phyloP scores from a whole-genome alignment of 805 yeast genomes.

The Martiniozyma abietophila region DNA sequence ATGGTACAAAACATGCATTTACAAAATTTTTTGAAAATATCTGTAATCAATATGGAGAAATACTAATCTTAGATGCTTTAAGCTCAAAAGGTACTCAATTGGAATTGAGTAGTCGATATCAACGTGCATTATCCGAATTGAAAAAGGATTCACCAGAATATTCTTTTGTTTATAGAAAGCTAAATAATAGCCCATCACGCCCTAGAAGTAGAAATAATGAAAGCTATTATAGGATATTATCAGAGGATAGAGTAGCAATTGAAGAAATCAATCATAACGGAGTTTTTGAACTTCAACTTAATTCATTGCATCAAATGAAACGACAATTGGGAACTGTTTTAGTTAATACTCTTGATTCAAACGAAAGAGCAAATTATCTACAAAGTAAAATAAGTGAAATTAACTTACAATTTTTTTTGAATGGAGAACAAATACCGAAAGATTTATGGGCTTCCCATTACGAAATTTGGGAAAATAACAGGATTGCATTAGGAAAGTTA shows the following conservation, averaged over 20 bases:
- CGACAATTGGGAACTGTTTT: conserved; percentile 44
- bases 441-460: conserved; percentile 30
- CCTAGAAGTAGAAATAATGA: conserved; percentile 25
- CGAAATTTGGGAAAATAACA: conserved; percentile 43
- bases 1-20: conserved; percentile 45
- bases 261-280: conserved; percentile 34
- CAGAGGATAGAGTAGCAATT: conserved; percentile 14
- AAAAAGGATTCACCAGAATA: conserved; percentile 9
- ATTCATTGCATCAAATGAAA: conserved; percentile 29
- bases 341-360: conserved; percentile 40
- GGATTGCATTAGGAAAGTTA: conserved; percentile 30
- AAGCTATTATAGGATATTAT: conserved; percentile 16
- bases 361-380: conserved; percentile 41
- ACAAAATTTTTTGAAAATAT: conserved; percentile 39
- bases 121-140: conserved; percentile 18
- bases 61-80: conserved; percentile 41
- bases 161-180: conserved; percentile 24
- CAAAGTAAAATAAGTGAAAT: conserved; percentile 32
- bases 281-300: conserved; percentile 34
- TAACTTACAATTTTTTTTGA: too few species aligned
- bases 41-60: conserved; percentile 38
- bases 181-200: conserved; percentile 25
- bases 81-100: conserved; percentile 35
- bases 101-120: conserved; percentile 33
- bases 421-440: conserved; percentile 22